These are phyloP conservation scores for Xenosphaeropsis pyriputrescens DNA, from an alignment of 2,329 filamentous ascomycete species.

Conservation along the genomic window DNA sequence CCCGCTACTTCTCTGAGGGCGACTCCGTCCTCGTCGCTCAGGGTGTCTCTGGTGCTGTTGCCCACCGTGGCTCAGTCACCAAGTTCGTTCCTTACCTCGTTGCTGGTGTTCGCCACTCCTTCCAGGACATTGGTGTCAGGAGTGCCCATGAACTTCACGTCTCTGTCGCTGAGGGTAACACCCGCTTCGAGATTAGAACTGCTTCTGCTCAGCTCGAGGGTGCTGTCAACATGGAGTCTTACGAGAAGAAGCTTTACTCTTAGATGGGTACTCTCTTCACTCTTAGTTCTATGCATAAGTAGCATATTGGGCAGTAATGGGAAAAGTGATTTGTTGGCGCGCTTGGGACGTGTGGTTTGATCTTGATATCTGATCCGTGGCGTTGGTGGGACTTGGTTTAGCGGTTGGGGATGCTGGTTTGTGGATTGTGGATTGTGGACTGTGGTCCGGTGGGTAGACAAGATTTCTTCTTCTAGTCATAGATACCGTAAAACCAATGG, in stretches of 20 bases:
- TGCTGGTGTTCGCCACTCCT: slow-evolving; percentile 89
- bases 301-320: too few relatives aligned
- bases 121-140: slow-evolving; percentile 86
- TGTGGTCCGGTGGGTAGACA: too few relatives aligned
- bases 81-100: slow-evolving; percentile 96
- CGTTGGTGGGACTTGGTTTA: too few relatives aligned
- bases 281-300: too few relatives aligned
- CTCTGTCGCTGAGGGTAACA: slow-evolving; percentile 55
- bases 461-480: too few relatives aligned
- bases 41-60: slow-evolving; percentile 79
- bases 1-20: slow-evolving; percentile 95
- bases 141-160: slow-evolving; percentile 67
- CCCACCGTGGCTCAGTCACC: slow-evolving; percentile 67
- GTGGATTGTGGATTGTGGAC: too few relatives aligned
- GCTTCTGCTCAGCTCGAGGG: slow-evolving; percentile 93
- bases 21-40: slow-evolving; percentile 91
- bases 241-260: slow-evolving; percentile 99
- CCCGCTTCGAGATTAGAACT: slow-evolving; percentile 89
- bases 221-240: slow-evolving; percentile 95
- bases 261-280: slow-evolving; percentile 23
- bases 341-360: too few relatives aligned
- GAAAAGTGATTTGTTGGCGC: too few relatives aligned
- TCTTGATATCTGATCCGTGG: too few relatives aligned
- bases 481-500: too few relatives aligned
- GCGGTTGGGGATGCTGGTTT: too few relatives aligned